Conservation (phyloP, 306 rosid genomes). For the Lagenaria siceraria region DNA sequence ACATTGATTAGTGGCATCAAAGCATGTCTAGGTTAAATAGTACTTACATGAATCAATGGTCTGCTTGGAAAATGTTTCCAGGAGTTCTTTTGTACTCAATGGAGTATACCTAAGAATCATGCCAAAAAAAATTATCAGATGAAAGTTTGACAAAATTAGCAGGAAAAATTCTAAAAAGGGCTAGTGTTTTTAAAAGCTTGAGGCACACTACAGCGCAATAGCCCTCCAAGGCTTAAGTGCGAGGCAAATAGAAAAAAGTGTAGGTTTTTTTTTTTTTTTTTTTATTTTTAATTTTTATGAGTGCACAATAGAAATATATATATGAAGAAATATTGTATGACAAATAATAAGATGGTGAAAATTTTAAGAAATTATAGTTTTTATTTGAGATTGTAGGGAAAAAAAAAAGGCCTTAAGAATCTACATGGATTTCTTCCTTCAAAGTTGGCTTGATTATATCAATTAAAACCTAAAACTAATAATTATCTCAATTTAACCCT, state of each 20-base stretch:
- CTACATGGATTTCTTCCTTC: neutral
- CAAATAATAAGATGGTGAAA: neutral
- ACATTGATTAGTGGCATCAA: neutral
- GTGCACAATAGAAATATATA: no score
- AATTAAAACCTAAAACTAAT: no score
- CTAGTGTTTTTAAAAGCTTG: neutral
- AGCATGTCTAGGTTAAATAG: neutral
- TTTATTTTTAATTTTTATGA: no score
- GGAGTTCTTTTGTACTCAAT: conserved; percentile 59
- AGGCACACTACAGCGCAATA: neutral
- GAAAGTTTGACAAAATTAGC: neutral
- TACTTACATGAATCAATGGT: conserved; percentile 75
- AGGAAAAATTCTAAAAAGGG: neutral
- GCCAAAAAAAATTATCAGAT: conserved; percentile 10
- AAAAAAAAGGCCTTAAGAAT: neutral
- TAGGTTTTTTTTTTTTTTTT: no score
- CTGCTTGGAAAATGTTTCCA: conserved; percentile 62
- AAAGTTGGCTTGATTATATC: neutral
- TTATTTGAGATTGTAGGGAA: neutral
- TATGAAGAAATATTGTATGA: no score
- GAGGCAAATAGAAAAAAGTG: neutral
- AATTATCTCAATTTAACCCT: neutral
- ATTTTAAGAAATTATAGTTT: no score
- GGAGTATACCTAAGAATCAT: conserved; percentile 67
- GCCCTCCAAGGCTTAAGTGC: neutral